These are phyloP conservation scores for Pseudogymnoascus sp. DNA, from an alignment of 2,329 filamentous ascomycete species.

Conservation along the genomic window DNA sequence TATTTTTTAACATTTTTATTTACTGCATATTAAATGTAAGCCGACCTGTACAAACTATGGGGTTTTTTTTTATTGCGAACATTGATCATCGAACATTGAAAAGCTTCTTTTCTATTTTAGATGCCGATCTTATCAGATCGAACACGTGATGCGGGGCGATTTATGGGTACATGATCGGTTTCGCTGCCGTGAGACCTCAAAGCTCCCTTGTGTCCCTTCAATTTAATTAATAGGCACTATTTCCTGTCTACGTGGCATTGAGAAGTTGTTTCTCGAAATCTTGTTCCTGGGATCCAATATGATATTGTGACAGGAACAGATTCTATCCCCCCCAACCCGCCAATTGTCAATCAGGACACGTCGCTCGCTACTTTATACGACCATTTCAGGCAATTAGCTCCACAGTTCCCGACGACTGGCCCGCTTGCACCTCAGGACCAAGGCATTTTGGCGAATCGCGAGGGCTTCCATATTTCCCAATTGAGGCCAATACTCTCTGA, in stretches of 20 bases:
- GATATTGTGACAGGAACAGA: not conserved
- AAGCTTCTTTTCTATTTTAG: constrained; percentile 1
- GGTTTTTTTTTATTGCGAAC: not conserved
- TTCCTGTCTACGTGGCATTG: not conserved
- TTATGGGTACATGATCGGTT: not conserved
- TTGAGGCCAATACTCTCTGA: not conserved
- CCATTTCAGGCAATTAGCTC: constrained; percentile 9
- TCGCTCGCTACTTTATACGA: constrained; percentile 1
- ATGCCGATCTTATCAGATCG: not conserved
- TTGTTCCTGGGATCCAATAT: not conserved
- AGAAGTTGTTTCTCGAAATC: not conserved
- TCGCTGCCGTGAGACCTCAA: not conserved
- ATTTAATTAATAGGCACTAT: not conserved
- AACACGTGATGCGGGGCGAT: constrained; percentile 1
- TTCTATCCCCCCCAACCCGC: not conserved
- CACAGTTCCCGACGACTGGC: constrained; percentile 6
- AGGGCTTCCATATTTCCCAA: constrained; percentile 10
- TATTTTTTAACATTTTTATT: not conserved
- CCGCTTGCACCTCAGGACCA: constrained; percentile 6
- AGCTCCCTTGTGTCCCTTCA: not conserved
- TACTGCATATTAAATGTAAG: not conserved
- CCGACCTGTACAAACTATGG: not conserved
- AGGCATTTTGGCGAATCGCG: not conserved
- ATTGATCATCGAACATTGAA: not conserved
- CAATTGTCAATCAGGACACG: not conserved